A percentile compares a stretch with the other conserved stretches of the same genome.
These are phyloP conservation scores for Mycena vitilis DNA, from an alignment of 768 basidiomycete species.

Conservation along the genomic window DNA sequence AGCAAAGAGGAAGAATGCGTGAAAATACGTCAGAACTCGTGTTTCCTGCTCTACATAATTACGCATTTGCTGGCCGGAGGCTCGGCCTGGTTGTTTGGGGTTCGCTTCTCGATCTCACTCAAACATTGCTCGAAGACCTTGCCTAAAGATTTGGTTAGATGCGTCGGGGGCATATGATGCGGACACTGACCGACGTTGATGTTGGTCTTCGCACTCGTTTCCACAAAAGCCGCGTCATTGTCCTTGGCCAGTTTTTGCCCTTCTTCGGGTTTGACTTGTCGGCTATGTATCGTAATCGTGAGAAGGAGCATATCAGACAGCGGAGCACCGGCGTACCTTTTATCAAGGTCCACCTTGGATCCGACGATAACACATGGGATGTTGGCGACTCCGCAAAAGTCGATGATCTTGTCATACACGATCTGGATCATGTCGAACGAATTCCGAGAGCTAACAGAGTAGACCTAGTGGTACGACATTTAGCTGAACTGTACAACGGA, in stretches of 20 bases:
- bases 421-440: conserved; percentile 97
- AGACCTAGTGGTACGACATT: conserved; percentile 54
- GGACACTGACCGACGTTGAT: conserved; percentile 84
- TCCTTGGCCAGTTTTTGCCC: conserved; percentile 80
- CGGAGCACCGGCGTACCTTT: conserved; percentile 62
- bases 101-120: conserved; percentile 83
- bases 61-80: conserved; percentile 59
- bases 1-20: conserved; percentile 13
- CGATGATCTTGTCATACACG: conserved; percentile 92
- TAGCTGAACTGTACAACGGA: neutral
- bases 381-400: conserved; percentile 85
- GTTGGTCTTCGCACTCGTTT: conserved; percentile 93
- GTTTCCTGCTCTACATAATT: conserved; percentile 61
- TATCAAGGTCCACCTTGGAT: conserved; percentile 87
- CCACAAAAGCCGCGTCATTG: conserved; percentile 84
- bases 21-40: conserved; percentile 18
- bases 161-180: conserved; percentile 7
- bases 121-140: conserved; percentile 90
- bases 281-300: conserved; percentile 52
- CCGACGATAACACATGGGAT: conserved; percentile 97
- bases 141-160: conserved; percentile 52
- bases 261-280: conserved; percentile 80
- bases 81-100: conserved; percentile 55
- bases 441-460: conserved; percentile 89
- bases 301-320: conserved; percentile 43